Evolutionary conservation across 768 basidiomycete genomes (phyloP), one percentile per base, ranked within the genome.

Genomic region (Clitopilus passeckerianus): DNA sequence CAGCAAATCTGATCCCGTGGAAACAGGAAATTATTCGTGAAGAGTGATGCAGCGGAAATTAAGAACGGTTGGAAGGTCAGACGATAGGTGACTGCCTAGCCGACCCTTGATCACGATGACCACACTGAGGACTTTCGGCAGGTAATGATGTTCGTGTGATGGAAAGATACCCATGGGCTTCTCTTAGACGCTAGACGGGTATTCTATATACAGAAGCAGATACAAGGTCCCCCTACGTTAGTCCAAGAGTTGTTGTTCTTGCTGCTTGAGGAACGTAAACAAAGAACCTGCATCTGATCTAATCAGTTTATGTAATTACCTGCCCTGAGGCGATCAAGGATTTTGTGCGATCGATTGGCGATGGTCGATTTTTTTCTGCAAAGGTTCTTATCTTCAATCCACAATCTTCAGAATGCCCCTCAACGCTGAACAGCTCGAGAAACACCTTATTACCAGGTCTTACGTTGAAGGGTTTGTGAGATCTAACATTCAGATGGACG

Each of bases 391-490:
- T 65, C 62, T 62, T 60, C 57, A 66, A 53, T 62, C 64, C 15
- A 53, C 60, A 60, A 74, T 67, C 68, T 50, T 22, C 16, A 50
- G 5, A 50, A 92, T 90, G 90, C 82, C 89, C 67, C 78, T 76
- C 64, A 77, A 91, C 73, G 79, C 91, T 64, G 63, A 70, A 27
- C 85, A 89, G 65, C 89, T 98, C 70, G 91, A 98, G 71, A 72
- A 86, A 59, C 92, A 95, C 82, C 91, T 99, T 67, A 72, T 86
- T 59, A 84, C 88, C 68, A 82, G 91, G 72, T 93, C 93, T 60
- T 96, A 96, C 73, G 81, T 96, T 54, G 91, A 95, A 72, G 94
- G 94, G 94, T 95, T 59, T 83, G 91, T 81, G 18, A 54, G 52
- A 54, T n/a, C 12, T 18, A 18, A 34, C 55, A 23, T 53, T 16